phyloP scores from a whole-genome alignment of 768 basidiomycete species.

The Flagelloscypha sp. region DNA sequence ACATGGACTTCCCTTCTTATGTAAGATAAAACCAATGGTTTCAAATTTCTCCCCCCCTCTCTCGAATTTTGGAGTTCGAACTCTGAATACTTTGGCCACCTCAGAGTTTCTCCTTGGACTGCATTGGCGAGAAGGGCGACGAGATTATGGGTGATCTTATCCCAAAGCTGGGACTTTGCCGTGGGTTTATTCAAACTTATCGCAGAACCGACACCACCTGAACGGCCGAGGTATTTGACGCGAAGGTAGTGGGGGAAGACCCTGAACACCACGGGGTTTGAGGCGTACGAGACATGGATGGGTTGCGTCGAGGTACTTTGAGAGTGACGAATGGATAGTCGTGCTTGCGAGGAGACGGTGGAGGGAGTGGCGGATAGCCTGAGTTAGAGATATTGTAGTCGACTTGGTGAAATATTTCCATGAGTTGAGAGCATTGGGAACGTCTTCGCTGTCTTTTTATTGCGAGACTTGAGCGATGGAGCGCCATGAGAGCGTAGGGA shows the following conservation, averaged over 20 bases:
- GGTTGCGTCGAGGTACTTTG: conserved; percentile 49
- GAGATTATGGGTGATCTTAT: too few relatives aligned
- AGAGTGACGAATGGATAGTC: conserved; percentile 75
- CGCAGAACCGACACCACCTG: conserved; percentile 81
- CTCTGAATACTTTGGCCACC: too few relatives aligned
- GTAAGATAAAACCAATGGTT: too few relatives aligned
- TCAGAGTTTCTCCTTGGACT: too few relatives aligned
- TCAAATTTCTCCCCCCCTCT: too few relatives aligned
- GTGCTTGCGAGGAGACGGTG: conserved; percentile 77
- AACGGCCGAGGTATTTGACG: conserved; percentile 68
- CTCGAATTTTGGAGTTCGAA: too few relatives aligned
- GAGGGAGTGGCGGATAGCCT: conserved; percentile 57
- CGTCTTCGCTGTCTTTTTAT: not conserved
- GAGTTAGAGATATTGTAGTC: conserved; percentile 3
- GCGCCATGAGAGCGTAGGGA: conserved; percentile 12
- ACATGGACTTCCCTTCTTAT: too few relatives aligned
- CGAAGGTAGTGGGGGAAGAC: conserved; percentile 61
- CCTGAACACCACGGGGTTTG: conserved; percentile 73
- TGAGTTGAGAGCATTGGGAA: conserved; percentile 1
- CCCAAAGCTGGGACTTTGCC: too few relatives aligned
- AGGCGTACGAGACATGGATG: conserved; percentile 66
- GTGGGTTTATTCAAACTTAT: too few relatives aligned
- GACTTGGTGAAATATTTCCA: conserved; percentile 8
- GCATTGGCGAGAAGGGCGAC: too few relatives aligned
- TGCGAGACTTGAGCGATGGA: conserved; percentile 14